Conservation (phyloP, 352 stramenopile species). For the Globisporangium uncinulatum region DNA sequence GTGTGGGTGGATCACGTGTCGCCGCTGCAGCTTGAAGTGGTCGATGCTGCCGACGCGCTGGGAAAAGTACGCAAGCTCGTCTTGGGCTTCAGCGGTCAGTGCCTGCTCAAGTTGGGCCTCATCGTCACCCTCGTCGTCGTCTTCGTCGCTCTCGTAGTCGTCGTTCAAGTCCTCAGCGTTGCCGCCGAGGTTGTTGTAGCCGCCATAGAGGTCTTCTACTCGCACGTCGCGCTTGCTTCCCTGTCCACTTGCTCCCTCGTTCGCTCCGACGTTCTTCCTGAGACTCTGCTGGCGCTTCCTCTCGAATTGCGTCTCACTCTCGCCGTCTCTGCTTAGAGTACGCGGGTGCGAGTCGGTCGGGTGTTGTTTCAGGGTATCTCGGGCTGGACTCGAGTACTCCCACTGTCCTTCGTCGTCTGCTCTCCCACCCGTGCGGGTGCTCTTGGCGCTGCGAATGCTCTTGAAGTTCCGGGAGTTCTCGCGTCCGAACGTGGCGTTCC, state of each 20-base stretch:
- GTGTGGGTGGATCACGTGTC: conserved; percentile 60
- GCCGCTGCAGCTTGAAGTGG: conserved; percentile 35
- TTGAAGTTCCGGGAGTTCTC: conserved; percentile 11
- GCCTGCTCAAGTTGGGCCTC: conserved; percentile 11
- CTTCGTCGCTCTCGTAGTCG: conserved; percentile 5
- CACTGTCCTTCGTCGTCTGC: conserved; percentile 1
- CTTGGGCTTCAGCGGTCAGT: conserved; percentile 31
- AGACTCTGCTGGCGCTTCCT: conserved; percentile 4
- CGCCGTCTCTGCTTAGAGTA: neutral
- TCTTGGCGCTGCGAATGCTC: conserved; percentile 5
- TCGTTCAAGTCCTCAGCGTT: no score
- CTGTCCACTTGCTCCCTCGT: neutral
- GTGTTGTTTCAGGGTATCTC: conserved; percentile 1
- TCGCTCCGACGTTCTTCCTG: conserved; percentile 1
- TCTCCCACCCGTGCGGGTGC: conserved; percentile 5
- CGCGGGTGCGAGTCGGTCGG: neutral
- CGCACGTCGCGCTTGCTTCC: neutral
- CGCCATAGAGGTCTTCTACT: conserved; percentile 6
- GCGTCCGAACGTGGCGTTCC: neutral
- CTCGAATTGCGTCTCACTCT: neutral
- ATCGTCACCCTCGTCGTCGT: conserved; percentile 16
- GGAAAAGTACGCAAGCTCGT: conserved; percentile 64
- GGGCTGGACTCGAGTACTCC: conserved; percentile 5
- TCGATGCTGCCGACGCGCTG: conserved; percentile 35
- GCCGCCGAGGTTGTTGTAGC: conserved; percentile 1